A percentile compares a stretch with the other conserved stretches of the same genome.
Evolutionary conservation across 2,329 filamentous ascomycete species (phyloP).

Genomic region (Fusarium abutilonis): DNA sequence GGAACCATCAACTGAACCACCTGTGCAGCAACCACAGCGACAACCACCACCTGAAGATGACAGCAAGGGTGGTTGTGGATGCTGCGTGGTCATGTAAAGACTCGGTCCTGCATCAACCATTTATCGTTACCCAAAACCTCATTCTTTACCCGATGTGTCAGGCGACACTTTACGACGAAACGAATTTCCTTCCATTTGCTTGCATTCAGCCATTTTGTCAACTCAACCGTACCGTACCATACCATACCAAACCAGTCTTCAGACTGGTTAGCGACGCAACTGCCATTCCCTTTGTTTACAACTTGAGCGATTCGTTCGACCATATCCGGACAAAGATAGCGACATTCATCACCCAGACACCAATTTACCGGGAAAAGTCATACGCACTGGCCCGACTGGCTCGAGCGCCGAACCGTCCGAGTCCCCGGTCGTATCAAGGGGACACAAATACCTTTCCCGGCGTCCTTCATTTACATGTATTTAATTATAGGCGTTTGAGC

Average conservation of each 20-base stretch:
- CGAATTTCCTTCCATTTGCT: slow-evolving; percentile 45
- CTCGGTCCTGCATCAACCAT: background rate
- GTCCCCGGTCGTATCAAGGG: slow-evolving; percentile 15
- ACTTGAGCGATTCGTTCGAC: slow-evolving; percentile 35
- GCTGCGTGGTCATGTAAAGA: slow-evolving; percentile 62
- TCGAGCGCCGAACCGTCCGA: slow-evolving; percentile 27
- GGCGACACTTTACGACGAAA: slow-evolving; percentile 46
- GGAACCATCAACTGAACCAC: slow-evolving; percentile 23
- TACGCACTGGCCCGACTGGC: slow-evolving; percentile 33
- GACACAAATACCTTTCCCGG: slow-evolving; percentile 20
- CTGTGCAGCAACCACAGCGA: slow-evolving; percentile 13
- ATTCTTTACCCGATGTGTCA: slow-evolving; percentile 24
- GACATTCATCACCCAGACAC: slow-evolving; percentile 30
- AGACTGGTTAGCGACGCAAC: slow-evolving; percentile 43
- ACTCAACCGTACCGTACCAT: slow-evolving; percentile 18
- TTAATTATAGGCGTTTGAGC: slow-evolving; percentile 43
- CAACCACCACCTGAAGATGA: slow-evolving; percentile 47
- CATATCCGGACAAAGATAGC: slow-evolving; percentile 19
- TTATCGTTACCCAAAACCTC: background rate
- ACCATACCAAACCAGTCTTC: slow-evolving; percentile 41
- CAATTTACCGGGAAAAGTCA: slow-evolving; percentile 15
- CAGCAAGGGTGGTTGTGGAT: slow-evolving; percentile 59
- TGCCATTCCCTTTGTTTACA: slow-evolving; percentile 44
- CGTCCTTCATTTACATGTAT: slow-evolving; percentile 39
- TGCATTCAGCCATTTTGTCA: slow-evolving; percentile 48